Conservation (phyloP, 192 early-diverging fungal genomes). For the Funneliformis geosporum region DNA sequence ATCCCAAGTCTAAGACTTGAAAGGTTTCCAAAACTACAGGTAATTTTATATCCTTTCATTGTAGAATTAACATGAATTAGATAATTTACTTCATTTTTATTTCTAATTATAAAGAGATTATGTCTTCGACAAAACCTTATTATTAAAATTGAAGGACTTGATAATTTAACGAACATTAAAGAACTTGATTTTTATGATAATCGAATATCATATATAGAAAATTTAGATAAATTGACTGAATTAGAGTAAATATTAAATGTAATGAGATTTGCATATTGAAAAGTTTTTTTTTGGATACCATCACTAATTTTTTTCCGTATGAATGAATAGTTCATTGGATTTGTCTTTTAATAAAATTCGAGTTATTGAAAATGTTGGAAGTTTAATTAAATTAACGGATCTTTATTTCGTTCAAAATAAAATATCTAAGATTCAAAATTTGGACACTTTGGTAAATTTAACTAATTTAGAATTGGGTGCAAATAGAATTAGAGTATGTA, state of each 20-base stretch:
- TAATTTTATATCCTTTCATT: conserved; percentile 40
- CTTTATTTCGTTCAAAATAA: conserved; percentile 95
- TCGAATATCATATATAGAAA: conserved; percentile 74
- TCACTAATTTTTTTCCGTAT: not conserved
- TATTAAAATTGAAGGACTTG: conserved; percentile 63
- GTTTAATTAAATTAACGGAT: conserved; percentile 64
- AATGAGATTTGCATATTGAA: not conserved
- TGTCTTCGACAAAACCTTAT: conserved; percentile 86
- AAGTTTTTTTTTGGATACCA: not conserved
- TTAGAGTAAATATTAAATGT: conserved; percentile 54
- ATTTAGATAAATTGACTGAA: conserved; percentile 57
- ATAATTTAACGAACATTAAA: conserved; percentile 53
- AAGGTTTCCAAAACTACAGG: conserved; percentile 68
- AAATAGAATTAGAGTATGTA: conserved; percentile 82
- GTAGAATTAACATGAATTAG: not conserved
- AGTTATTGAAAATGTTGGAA: conserved; percentile 66
- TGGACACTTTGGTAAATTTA: conserved; percentile 64
- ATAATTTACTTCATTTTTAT: not conserved
- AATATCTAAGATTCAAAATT: conserved; percentile 78
- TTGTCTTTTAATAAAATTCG: conserved; percentile 97
- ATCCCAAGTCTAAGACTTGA: conserved; percentile 55
- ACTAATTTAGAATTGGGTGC: conserved; percentile 92
- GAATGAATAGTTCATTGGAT: conserved; percentile 59
- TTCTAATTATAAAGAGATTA: conserved; percentile 56
- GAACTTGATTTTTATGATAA: conserved; percentile 98